Percentiles rank a stretch among this genome's conserved stretches.
These are phyloP conservation scores for Nitzschia inconspicua DNA, from an alignment of 108 stramenopile genomes.

Conservation along the genomic window DNA sequence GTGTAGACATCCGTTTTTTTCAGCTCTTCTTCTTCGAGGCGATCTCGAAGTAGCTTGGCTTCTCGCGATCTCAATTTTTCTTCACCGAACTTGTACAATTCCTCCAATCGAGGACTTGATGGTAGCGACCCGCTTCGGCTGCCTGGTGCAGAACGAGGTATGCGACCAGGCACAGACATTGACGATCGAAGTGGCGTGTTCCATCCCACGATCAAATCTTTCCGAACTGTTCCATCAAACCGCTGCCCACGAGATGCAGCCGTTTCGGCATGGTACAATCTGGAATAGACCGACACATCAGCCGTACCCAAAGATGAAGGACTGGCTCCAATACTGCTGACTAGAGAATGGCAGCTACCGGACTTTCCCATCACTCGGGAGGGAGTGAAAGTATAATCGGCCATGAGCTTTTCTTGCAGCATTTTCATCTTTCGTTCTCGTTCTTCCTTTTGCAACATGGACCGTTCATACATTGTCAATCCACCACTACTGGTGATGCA, in stretches of 20 bases:
- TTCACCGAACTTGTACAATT: constrained; percentile 12
- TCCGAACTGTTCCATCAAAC: too few relatives aligned
- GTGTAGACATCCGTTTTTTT: constrained; percentile 5
- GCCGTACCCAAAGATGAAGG: not conserved
- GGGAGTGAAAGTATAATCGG: constrained; percentile 22
- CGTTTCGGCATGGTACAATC: constrained; percentile 17
- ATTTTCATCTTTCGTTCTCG: constrained; percentile 21
- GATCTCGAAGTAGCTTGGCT: not conserved
- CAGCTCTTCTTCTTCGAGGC: constrained; percentile 17
- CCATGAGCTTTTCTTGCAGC: constrained; percentile 17
- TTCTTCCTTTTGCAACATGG: constrained; percentile 22
- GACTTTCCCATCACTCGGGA: not conserved
- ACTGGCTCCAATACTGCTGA: constrained; percentile 4
- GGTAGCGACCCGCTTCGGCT: not conserved
- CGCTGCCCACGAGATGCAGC: constrained; percentile 9
- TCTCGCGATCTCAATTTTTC: constrained; percentile 17
- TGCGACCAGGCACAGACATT: not conserved
- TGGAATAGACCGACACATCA: constrained; percentile 18
- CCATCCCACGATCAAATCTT: too few relatives aligned
- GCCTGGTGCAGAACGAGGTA: not conserved
- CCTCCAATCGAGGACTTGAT: constrained; percentile 5
- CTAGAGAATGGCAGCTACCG: not conserved
- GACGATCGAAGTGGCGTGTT: too few relatives aligned
- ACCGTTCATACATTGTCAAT: constrained; percentile 18
- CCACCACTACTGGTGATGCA: too few relatives aligned